Percentiles rank a stretch among this genome's conserved stretches.
phyloP scores from a whole-genome alignment of 2,329 filamentous ascomycete species.

The Metarhizium humberi region DNA sequence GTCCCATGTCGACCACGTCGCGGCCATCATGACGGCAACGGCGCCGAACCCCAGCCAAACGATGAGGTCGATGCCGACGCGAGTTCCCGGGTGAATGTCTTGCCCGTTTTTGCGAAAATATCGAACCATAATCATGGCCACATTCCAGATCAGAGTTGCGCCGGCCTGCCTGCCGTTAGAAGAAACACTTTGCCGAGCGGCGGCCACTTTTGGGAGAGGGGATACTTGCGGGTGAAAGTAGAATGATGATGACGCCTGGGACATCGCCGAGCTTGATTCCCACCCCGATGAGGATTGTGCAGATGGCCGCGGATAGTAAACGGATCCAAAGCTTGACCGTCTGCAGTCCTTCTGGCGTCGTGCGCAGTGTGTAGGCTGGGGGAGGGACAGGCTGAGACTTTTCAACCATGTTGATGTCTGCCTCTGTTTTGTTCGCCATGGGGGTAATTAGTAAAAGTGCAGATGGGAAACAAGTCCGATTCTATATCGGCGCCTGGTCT shows the following conservation, averaged over 20 bases:
- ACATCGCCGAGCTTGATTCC: neutral
- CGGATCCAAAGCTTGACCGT: neutral
- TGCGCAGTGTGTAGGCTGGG: neutral
- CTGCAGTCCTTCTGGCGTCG: neutral
- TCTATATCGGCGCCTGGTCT: too few relatives aligned
- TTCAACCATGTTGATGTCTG: neutral
- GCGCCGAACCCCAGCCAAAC: conserved; percentile 3
- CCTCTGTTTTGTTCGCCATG: too few relatives aligned
- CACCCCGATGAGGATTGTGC: neutral
- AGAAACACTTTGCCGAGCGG: neutral
- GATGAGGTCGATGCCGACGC: conserved; percentile 2
- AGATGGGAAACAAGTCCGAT: too few relatives aligned
- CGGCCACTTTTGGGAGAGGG: too few relatives aligned
- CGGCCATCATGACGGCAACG: conserved; percentile 1
- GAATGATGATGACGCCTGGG: neutral
- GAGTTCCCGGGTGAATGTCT: neutral
- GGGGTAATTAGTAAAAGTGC: too few relatives aligned
- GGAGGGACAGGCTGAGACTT: neutral
- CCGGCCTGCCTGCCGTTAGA: neutral
- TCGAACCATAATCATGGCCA: neutral
- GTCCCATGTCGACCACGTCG: conserved; percentile 1
- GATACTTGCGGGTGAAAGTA: neutral
- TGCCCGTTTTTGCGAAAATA: neutral
- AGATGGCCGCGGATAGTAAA: neutral
- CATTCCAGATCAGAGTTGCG: neutral